Evolutionary conservation across 768 basidiomycete species (phyloP), one percentile per base, ranked within the genome.

Genomic region (Leccinum uliginosum): DNA sequence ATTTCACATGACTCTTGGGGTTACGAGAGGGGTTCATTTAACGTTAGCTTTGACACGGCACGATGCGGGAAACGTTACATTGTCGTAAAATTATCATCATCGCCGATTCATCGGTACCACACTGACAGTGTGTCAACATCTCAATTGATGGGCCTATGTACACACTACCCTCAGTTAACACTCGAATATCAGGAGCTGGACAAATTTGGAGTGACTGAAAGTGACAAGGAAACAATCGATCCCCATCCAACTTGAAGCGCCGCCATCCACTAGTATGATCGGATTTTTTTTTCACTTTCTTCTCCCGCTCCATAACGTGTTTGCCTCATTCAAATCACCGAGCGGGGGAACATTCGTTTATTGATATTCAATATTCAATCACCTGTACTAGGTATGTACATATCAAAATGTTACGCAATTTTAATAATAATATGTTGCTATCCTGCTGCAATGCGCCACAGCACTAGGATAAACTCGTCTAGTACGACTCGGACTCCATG

Each of bases 1-100:
- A 66, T 59, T 47, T 27, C 38, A 40, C 10, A 40, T 19, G 9
- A 45, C 12, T 34, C 29, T 12, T 44, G 51, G 51, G 44, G 51
- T 56, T 64, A 62, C 47, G 62, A 59, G 32, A 51, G 59, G 59
- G 59, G 65, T 65, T 52, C 65, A 49, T 48, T 67, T 58, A 66
- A 61, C 64, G 66, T 60, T 60, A 34, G 50, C 38, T 30, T 29
- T 29, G 32, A 19, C 35, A 23, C 19, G 34, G 47, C 43, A 57
- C 43, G 55, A 51, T 30, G 46, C 32, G 23, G 9, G 24, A n/a
- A 49, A 58, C 30, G n/a, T 58, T 48, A 45, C 44, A 21, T 59
- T 12, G 29, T 49, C 15, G 26, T 24, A 26, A 24, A 9, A 14
- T 14, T 45, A 15, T 15, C 8, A 26, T 26, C 15, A 5, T 6